phyloP scores from a whole-genome alignment of 257 asterid species.

The Jasminum sambac region DNA sequence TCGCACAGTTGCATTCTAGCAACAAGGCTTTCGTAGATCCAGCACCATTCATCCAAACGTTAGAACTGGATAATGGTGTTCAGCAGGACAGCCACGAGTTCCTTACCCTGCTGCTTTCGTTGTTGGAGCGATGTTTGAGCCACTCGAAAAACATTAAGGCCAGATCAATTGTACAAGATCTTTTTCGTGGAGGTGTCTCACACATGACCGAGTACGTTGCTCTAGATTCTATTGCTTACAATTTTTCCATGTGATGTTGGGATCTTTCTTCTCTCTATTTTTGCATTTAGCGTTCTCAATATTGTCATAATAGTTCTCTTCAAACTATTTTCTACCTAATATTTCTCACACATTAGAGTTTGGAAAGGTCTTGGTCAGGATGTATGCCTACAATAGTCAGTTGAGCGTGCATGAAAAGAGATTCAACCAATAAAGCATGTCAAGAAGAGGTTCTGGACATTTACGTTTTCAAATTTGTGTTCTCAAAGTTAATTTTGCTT shows the following conservation, averaged over 20 bases:
- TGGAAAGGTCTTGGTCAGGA: not conserved
- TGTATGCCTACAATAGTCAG: not conserved
- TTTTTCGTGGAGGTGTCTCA: constrained; percentile 95
- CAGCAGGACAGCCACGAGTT: constrained; percentile 99
- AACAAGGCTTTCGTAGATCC: constrained; percentile 93
- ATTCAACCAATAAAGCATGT: not conserved
- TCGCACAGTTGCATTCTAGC: constrained; percentile 88
- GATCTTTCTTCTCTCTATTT: constrained; percentile 26
- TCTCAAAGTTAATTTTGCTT: not conserved
- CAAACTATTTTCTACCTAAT: not conserved
- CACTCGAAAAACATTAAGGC: constrained; percentile 72
- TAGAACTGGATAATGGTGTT: constrained; percentile 92
- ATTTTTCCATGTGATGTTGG: constrained; percentile 6
- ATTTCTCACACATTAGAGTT: not conserved
- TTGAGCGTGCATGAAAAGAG: not conserved
- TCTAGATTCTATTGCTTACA: not conserved
- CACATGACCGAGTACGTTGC: constrained; percentile 78
- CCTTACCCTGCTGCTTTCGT: constrained; percentile 83
- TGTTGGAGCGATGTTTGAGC: constrained; percentile 84
- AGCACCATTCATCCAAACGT: constrained; percentile 87
- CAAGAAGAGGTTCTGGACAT: not conserved
- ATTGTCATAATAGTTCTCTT: not conserved
- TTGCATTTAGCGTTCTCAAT: constrained; percentile 14
- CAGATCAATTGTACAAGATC: constrained; percentile 81
- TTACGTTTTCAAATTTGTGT: constrained; percentile 4